These are phyloP conservation scores for Lagenidium sp. DNA, from an alignment of 352 stramenopile species.

Conservation along the genomic window DNA sequence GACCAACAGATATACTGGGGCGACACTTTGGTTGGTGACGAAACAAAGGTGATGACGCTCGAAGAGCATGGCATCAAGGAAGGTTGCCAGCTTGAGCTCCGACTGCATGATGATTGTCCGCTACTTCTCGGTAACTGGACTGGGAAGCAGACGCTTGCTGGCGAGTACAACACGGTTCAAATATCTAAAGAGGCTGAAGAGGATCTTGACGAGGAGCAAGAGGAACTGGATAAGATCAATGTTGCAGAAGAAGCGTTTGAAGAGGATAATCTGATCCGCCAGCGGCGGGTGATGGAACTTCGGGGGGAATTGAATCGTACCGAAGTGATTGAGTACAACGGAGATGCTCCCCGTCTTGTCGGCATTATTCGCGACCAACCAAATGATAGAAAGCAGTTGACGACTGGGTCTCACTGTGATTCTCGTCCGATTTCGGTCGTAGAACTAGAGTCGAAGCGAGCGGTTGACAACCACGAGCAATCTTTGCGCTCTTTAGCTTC, in stretches of 20 bases:
- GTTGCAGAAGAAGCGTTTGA: constrained; percentile 53
- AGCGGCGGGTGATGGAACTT: constrained; percentile 44
- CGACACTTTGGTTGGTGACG: constrained; percentile 68
- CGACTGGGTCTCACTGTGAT: too few relatives aligned
- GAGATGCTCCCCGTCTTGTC: constrained; percentile 30
- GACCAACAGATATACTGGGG: constrained; percentile 75
- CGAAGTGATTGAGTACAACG: constrained; percentile 55
- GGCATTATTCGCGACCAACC: constrained; percentile 40
- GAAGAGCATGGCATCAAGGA: constrained; percentile 63
- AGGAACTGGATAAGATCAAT: constrained; percentile 51
- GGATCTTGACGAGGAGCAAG: constrained; percentile 59
- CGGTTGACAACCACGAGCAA: too few relatives aligned
- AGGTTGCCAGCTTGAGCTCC: constrained; percentile 55
- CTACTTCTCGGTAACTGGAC: constrained; percentile 61
- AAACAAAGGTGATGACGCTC: constrained; percentile 60
- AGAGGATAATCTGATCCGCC: constrained; percentile 27
- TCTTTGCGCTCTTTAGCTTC: too few relatives aligned
- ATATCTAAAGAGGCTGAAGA: constrained; percentile 80
- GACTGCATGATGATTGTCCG: constrained; percentile 68
- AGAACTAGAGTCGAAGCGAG: too few relatives aligned
- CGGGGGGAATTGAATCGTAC: constrained; percentile 41
- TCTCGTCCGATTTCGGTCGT: too few relatives aligned
- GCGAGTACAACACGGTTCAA: constrained; percentile 74
- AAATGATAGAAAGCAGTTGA: too few relatives aligned
- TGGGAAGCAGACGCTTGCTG: constrained; percentile 30